Percentiles rank a stretch among this genome's conserved stretches.
Evolutionary conservation across 2,329 filamentous ascomycete genomes (phyloP).

Genomic region (Thermothelomyces thermophilus): DNA sequence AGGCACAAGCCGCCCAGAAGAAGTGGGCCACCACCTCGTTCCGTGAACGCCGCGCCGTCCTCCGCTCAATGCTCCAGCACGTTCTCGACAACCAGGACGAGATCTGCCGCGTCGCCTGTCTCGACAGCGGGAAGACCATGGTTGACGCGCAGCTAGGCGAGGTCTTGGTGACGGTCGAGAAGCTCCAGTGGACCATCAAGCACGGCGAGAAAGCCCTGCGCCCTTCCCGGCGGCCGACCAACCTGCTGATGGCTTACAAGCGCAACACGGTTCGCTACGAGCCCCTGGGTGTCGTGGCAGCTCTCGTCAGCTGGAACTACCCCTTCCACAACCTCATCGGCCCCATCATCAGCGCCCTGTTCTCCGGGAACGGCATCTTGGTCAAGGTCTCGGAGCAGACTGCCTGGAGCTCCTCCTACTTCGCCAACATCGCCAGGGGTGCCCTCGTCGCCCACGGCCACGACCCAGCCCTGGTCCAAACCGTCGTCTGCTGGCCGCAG

Average conservation of each 20-base stretch:
- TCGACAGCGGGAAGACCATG: constrained; percentile 95
- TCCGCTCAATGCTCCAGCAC: constrained; percentile 73
- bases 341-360: constrained; percentile 83
- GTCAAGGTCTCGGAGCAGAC: constrained; percentile 95
- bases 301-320: constrained; percentile 96
- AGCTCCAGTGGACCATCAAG: constrained; percentile 86
- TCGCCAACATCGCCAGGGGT: constrained; percentile 67
- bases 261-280: constrained; percentile 85
- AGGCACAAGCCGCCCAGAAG: constrained; percentile 66
- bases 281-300: constrained; percentile 85
- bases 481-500: constrained; percentile 79
- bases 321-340: constrained; percentile 93
- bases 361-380: constrained; percentile 84
- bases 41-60: constrained; percentile 66
- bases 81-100: constrained; percentile 83
- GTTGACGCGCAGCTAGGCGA: constrained; percentile 91
- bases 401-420: constrained; percentile 85
- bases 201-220: constrained; percentile 79
- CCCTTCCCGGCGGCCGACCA: constrained; percentile 71
- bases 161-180: constrained; percentile 88
- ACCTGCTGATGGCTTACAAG: constrained; percentile 93
- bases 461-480: constrained; percentile 74
- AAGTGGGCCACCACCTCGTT: constrained; percentile 76
- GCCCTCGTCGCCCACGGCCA: constrained; percentile 80
- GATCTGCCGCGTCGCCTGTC: constrained; percentile 76